phyloP scores from a whole-genome alignment of 1,284 basidiomycete genomes.

The Heterobasidion annosum region DNA sequence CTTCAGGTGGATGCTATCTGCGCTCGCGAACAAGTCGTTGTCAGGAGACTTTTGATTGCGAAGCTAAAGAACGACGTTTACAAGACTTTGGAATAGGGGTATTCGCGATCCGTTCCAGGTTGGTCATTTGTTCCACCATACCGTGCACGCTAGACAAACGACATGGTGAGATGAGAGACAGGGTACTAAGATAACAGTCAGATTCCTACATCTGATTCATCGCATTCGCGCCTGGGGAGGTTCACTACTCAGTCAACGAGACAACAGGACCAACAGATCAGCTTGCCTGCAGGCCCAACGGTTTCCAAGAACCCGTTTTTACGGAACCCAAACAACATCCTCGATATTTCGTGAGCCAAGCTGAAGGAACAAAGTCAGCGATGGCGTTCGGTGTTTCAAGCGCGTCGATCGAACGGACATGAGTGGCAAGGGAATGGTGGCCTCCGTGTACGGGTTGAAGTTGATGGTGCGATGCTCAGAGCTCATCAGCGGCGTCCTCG shows the following conservation, averaged over 20 bases:
- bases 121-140: constrained; percentile 78
- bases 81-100: constrained; percentile 76
- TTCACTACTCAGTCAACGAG: constrained; percentile 1
- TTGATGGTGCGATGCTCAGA: constrained; percentile 50
- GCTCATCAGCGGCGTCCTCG: constrained; percentile 50
- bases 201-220: constrained; percentile 54
- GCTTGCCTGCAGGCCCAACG: constrained; percentile 72
- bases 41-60: background rate
- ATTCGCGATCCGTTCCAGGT: constrained; percentile 81
- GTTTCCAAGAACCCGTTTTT: constrained; percentile 75
- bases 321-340: constrained; percentile 64
- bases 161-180: background rate
- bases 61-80: constrained; percentile 21
- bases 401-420: constrained; percentile 35
- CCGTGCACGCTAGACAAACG: constrained; percentile 46
- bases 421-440: constrained; percentile 65
- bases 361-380: constrained; percentile 24
- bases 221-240: constrained; percentile 54
- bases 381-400: constrained; percentile 9
- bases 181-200: background rate
- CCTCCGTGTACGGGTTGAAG: constrained; percentile 45
- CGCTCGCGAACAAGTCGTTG: background rate
- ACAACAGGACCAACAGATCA: background rate
- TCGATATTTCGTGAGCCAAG: constrained; percentile 72
- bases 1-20: constrained; percentile 83